Base-by-base conservation (phyloP, 1,284 basidiomycete genomes). In the Cystobasidiaceae sp. region DNA sequence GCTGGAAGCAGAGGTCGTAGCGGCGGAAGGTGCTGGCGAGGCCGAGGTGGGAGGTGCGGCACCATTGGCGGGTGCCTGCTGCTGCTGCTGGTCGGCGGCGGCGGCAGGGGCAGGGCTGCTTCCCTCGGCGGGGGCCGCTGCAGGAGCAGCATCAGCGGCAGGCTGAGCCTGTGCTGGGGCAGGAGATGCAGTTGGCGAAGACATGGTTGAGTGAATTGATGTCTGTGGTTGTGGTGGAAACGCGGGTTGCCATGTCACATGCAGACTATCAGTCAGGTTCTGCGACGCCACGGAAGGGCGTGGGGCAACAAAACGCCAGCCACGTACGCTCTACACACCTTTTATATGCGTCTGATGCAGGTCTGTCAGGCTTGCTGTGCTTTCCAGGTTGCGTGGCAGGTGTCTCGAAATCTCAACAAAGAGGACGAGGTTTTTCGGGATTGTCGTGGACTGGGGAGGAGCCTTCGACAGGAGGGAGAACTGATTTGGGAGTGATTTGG, bases 111-210 rank as follows among this genome's bases (percentile, higher is more conserved):
- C 48, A 21, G 45, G 50, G 64, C 46, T 52, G 15, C 15, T 19
- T 15, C 19, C 39, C 15, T 15, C 39, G 39, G 39, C 39, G 2
- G 39, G 39, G 27, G 63, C 30, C 52, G 71, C 66, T 49, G 68
- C 67, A 43, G 58, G 61, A 32, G 70, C 49, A 33, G 56, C 67
- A 34, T 70, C 57, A 48, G 71, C 55, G 34, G 69, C 66, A 39
- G 67, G 52, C 27, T 66, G 55, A 43, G 69, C 52, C 25, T 61
- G 52, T 41, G 68, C 63, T 43, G 69, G 64, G 62, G 70, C 68
- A 66, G 74, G 70, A 70, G 75, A 71, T 67, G 71, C 71, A 28
- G 70, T 57, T 19, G 56, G 60, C 30, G 60, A 45, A 34, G 60
- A 62, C 60, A 62, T 62, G 13, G 17, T 33, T 4, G 23, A 19